Evolutionary conservation across 805 yeast species (phyloP), one percentile per base, ranked within the genome.

Genomic region (Candida ponderosae): DNA sequence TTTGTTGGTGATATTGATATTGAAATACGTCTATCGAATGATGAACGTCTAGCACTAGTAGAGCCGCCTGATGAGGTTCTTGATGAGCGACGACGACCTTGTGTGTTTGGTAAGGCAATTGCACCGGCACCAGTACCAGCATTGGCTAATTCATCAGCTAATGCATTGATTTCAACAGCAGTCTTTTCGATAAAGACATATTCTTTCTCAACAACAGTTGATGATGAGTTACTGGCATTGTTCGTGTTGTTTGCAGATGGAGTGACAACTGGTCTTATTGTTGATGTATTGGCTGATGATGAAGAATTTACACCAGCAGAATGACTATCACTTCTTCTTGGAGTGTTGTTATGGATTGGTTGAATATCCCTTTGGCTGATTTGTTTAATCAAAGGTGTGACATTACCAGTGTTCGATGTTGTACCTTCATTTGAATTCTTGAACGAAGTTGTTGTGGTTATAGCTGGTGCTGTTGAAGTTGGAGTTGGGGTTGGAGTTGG

Each of bases 141-240:
- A 40, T 66, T 63, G 14, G 86, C 89, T 36, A 90, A 63, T 56
- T 89, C 96, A 58, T 90, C 97, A 3, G 98, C 98, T 40, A 93
- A 68, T 3, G 95, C 90, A 63, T 90, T 90, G 8, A 90, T 95
- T 55, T 93, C 97, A 4, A 90, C 97, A 0, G 93, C 86, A 35
- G 95, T 74, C 57, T 90, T 93, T 57, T 90, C 97, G 21, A 90
- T 89, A 29, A 90, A 95, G 26, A 90, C 97, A 50, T 90, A 90
- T 51, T 88, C 97, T 46, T 76, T 79, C 48, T 87, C 96, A 39
- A 79, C 62, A 19, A 72, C 67, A 18, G 71, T 52, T 37, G 78
- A 83, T 18, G 65, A 68, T 60, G 42, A 59, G 45, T 40, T 42
- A 26, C 18, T 15, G 2, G 28, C 17, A 18, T 34, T 27, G 13